These are phyloP conservation scores for Nakazawaea laoshanensis DNA, from an alignment of 805 yeast genomes.

Conservation along the genomic window DNA sequence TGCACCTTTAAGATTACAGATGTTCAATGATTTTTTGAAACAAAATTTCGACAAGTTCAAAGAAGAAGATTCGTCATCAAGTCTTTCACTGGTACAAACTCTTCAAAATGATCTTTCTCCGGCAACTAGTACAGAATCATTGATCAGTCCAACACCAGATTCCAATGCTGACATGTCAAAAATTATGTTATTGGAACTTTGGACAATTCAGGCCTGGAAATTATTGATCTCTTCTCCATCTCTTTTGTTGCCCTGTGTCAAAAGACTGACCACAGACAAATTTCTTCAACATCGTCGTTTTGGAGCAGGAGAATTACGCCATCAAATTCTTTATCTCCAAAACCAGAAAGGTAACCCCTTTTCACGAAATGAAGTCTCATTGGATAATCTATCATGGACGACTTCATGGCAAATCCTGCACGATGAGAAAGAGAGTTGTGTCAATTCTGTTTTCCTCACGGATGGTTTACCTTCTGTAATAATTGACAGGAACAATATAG, in stretches of 20 bases:
- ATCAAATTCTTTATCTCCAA: conserved; percentile 6
- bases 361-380: neutral
- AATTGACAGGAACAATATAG: conserved; percentile 1
- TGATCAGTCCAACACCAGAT: neutral
- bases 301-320: neutral
- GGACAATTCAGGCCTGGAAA: conserved; percentile 7
- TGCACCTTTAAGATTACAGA: conserved; percentile 8
- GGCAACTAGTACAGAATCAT: neutral
- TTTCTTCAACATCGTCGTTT: neutral
- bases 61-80: neutral
- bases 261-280: too few species aligned
- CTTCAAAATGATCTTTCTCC: neutral
- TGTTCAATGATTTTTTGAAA: conserved; percentile 3
- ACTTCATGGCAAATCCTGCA: conserved; percentile 5
- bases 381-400: conserved; percentile 7
- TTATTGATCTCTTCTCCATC: conserved; percentile 5
- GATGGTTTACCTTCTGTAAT: conserved; percentile 1
- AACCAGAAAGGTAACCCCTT: conserved; percentile 4
- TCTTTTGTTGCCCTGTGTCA: neutral
- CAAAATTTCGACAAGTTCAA: neutral
- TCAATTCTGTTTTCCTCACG: conserved; percentile 6
- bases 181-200: conserved; percentile 4
- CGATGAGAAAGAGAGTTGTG: conserved; percentile 6
- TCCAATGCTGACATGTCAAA: neutral
- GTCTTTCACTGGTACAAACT: neutral